These are phyloP conservation scores for Colletotrichum camelliae DNA, from an alignment of 2,329 filamentous ascomycete species.

Conservation along the genomic window DNA sequence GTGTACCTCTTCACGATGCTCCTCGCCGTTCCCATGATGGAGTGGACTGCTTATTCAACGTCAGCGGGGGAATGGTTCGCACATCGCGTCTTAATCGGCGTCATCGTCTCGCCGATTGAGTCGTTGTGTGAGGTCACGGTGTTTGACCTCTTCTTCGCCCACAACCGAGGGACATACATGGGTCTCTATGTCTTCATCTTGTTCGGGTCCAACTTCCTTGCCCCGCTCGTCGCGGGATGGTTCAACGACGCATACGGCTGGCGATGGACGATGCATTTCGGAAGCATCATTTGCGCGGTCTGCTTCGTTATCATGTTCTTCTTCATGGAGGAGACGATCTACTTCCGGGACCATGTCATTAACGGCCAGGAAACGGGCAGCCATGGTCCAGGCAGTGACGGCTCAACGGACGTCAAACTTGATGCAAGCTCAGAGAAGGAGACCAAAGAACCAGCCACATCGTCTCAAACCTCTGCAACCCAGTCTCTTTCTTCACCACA, in stretches of 20 bases:
- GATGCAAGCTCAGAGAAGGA: background rate
- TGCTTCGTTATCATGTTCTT: background rate
- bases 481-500: background rate
- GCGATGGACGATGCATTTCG: background rate
- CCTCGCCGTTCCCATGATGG: background rate
- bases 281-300: background rate
- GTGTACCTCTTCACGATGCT: background rate
- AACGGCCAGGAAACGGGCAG: background rate
- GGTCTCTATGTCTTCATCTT: background rate
- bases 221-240: background rate
- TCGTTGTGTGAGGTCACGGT: background rate
- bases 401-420: background rate
- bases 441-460: rapidly evolving
- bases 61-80: background rate
- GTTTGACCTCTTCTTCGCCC: background rate
- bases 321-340: background rate
- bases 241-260: background rate
- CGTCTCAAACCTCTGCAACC: background rate
- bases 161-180: background rate
- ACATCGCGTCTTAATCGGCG: background rate
- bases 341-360: background rate
- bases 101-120: background rate
- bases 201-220: background rate
- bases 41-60: background rate
- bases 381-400: background rate